These are phyloP conservation scores for Phytophthora multivora DNA, from an alignment of 352 stramenopile species.

Conservation along the genomic window DNA sequence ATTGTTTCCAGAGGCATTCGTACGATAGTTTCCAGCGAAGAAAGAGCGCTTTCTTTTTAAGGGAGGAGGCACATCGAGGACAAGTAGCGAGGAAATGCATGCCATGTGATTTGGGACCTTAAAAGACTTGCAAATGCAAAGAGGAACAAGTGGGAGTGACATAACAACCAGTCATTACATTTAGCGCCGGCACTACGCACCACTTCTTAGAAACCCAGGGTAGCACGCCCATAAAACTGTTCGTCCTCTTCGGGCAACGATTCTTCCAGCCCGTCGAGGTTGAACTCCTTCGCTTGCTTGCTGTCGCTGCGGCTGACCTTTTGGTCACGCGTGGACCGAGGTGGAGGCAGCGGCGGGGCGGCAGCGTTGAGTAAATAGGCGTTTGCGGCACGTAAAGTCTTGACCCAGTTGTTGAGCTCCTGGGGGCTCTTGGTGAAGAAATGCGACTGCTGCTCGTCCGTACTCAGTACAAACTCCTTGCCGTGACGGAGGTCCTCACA, in stretches of 20 bases:
- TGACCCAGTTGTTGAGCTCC: conserved; percentile 82
- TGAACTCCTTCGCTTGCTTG: conserved; percentile 43
- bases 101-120: conserved; percentile 24
- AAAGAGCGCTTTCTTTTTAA: conserved; percentile 5
- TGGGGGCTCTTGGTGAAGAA: conserved; percentile 81
- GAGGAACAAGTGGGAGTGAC: conserved; percentile 7
- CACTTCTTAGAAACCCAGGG: conserved; percentile 70
- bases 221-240: conserved; percentile 85
- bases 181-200: conserved; percentile 23
- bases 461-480: conserved; percentile 84
- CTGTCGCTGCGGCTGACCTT: conserved; percentile 22
- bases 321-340: conserved; percentile 28
- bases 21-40: conserved; percentile 20
- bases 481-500: conserved; percentile 76
- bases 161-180: conserved; percentile 46
- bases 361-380: conserved; percentile 59
- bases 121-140: neutral
- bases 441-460: conserved; percentile 84
- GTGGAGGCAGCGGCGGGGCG: conserved; percentile 31
- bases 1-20: conserved; percentile 10
- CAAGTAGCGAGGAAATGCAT: conserved; percentile 23
- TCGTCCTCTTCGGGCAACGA: conserved; percentile 67
- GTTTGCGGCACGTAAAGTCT: conserved; percentile 72
- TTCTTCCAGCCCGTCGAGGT: conserved; percentile 45
- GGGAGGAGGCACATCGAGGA: conserved; percentile 7